Conservation (phyloP, 495 filamentous ascomycete species). For the Penicillium bovifimosum region DNA sequence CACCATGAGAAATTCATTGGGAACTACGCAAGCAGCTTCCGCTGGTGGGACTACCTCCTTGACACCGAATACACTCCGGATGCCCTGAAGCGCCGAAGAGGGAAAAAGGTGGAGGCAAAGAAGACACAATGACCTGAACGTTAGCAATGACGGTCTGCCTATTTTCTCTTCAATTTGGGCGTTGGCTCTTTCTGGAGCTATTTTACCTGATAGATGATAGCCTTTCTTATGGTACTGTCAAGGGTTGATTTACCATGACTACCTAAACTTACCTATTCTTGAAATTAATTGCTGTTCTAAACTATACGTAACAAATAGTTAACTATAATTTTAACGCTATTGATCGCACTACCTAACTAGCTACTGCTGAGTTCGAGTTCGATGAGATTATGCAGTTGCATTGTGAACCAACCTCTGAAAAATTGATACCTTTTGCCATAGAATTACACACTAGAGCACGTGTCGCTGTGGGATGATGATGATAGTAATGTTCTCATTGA, state of each 20-base stretch:
- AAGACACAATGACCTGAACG: constrained; percentile 36
- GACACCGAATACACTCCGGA: constrained; percentile 92
- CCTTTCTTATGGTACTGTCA: constrained; percentile 13
- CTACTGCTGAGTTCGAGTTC: too few species aligned
- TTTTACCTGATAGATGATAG: constrained; percentile 12
- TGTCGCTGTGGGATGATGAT: too few species aligned
- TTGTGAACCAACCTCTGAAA: too few species aligned
- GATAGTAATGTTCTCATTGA: too few species aligned
- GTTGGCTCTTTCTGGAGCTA: constrained; percentile 11
- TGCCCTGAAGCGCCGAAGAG: constrained; percentile 75
- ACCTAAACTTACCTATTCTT: constrained; percentile 10
- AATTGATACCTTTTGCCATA: too few species aligned
- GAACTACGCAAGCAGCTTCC: constrained; percentile 95
- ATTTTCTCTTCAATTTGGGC: constrained; percentile 12
- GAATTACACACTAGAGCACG: too few species aligned
- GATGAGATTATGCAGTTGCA: too few species aligned
- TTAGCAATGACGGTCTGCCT: constrained; percentile 9
- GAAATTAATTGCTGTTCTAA: constrained; percentile 12
- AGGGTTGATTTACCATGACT: constrained; percentile 11
- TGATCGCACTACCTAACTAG: too few species aligned
- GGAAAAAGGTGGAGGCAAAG: constrained; percentile 62
- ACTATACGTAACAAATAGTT: too few species aligned
- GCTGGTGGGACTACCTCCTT: constrained; percentile 95
- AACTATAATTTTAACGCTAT: too few species aligned
- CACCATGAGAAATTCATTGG: constrained; percentile 98